A percentile compares a stretch with the other conserved stretches of the same genome.
Conservation (phyloP, 495 filamentous ascomycete genomes). For the Xylaria cubensis region DNA sequence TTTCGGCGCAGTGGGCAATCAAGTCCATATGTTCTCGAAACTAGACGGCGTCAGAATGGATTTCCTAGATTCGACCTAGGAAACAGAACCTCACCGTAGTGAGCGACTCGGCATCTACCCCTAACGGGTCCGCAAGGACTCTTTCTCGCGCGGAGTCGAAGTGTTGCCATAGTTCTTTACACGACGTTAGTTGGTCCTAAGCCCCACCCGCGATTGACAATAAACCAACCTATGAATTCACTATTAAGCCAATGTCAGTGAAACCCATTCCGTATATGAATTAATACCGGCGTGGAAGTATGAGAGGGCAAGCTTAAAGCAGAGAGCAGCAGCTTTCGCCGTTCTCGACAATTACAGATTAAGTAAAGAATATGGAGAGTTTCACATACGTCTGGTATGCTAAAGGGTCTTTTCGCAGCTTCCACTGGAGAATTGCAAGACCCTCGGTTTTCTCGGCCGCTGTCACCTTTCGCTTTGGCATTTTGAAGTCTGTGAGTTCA, state of each 20-base stretch:
- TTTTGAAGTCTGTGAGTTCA: conserved; percentile 44
- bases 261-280: not conserved
- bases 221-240: conserved; percentile 27
- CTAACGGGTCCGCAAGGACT: conserved; percentile 78
- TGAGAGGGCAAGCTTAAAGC: not conserved
- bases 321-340: not conserved
- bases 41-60: conserved; percentile 43
- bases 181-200: conserved; percentile 7
- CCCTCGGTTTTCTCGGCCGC: conserved; percentile 95
- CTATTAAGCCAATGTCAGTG: conserved; percentile 13
- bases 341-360: not conserved
- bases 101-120: conserved; percentile 75
- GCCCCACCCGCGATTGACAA: conserved; percentile 30
- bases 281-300: not conserved
- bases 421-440: conserved; percentile 48
- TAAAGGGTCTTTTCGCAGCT: conserved; percentile 38
- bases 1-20: conserved; percentile 89
- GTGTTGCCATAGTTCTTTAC: conserved; percentile 73
- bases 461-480: conserved; percentile 85
- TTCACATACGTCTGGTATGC: conserved; percentile 35
- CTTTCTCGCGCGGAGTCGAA: conserved; percentile 92
- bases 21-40: conserved; percentile 88
- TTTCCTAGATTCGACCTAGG: not conserved
- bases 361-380: not conserved
- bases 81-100: conserved; percentile 31